Percentiles rank a stretch among this genome's conserved stretches.
These are phyloP conservation scores for Cyamopsis tetragonoloba DNA, from an alignment of 306 rosid genomes.

Conservation along the genomic window DNA sequence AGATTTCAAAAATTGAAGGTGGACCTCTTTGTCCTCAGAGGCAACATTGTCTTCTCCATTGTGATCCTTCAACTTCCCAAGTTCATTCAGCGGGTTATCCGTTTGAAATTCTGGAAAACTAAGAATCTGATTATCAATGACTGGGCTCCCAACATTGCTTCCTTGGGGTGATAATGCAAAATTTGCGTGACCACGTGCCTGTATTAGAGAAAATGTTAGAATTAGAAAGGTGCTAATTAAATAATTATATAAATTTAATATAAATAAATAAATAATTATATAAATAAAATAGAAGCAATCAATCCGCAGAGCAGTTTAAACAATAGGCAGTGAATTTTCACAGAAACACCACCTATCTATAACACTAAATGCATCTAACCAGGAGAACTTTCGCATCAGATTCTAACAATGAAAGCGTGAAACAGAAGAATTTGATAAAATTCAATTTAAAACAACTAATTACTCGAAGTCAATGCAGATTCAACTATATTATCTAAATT, in stretches of 20 bases:
- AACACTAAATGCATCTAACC: constrained; percentile 2
- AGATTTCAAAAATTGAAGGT: constrained; percentile 47
- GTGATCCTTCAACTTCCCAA: constrained; percentile 39
- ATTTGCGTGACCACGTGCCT: constrained; percentile 43
- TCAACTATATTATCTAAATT: not conserved
- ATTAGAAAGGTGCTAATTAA: not conserved
- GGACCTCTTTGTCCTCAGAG: constrained; percentile 44
- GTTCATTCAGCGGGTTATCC: constrained; percentile 30
- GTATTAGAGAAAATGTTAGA: constrained; percentile 17
- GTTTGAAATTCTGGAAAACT: constrained; percentile 45
- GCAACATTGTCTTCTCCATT: constrained; percentile 32
- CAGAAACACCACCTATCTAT: not conserved
- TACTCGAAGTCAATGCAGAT: not conserved
- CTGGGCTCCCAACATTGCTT: constrained; percentile 46
- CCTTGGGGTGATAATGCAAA: constrained; percentile 57
- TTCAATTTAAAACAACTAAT: constrained; percentile 1
- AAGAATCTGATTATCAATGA: constrained; percentile 39
- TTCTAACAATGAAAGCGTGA: not conserved
- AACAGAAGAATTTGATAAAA: not conserved
- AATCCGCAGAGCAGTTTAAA: not conserved
- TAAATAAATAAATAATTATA: too few species aligned
- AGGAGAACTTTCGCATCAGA: not conserved
- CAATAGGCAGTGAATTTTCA: not conserved
- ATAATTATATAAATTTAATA: too few species aligned
- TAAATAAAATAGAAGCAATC: constrained; percentile 10